These are phyloP conservation scores for Trapa incisa DNA, from an alignment of 345 rosid genomes.

Conservation along the genomic window DNA sequence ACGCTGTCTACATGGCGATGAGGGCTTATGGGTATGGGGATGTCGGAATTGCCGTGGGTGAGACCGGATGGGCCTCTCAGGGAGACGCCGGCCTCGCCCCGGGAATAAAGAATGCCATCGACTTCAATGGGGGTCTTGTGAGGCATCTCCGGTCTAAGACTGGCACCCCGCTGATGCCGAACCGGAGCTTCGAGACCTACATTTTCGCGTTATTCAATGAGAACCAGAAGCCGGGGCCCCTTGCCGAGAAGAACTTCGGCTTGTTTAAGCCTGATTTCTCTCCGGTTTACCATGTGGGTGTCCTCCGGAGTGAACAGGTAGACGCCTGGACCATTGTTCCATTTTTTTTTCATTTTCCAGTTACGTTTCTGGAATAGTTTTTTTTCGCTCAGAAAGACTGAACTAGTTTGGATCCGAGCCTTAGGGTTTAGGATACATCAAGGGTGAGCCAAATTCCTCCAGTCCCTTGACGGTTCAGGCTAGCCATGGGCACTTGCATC, in stretches of 20 bases:
- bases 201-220: constrained; percentile 72
- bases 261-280: constrained; percentile 55
- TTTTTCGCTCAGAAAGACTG: no score
- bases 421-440: no score
- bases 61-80: constrained; percentile 80
- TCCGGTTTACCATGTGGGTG: constrained; percentile 52
- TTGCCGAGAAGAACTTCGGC: constrained; percentile 69
- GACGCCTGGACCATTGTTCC: neutral
- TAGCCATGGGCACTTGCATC: no score
- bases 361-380: no score
- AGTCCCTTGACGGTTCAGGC: no score
- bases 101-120: constrained; percentile 34
- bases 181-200: constrained; percentile 46
- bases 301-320: constrained; percentile 32
- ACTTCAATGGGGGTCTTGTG: constrained; percentile 44
- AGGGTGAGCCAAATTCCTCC: no score
- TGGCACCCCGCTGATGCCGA: constrained; percentile 88
- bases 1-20: constrained; percentile 63
- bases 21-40: constrained; percentile 50
- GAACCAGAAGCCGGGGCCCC: constrained; percentile 56
- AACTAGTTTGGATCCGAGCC: no score
- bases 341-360: neutral
- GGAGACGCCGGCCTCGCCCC: constrained; percentile 41
- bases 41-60: constrained; percentile 52
- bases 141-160: constrained; percentile 23